These are phyloP conservation scores for Rauvolfia tetraphylla DNA, from an alignment of 257 asterid species.

Conservation along the genomic window DNA sequence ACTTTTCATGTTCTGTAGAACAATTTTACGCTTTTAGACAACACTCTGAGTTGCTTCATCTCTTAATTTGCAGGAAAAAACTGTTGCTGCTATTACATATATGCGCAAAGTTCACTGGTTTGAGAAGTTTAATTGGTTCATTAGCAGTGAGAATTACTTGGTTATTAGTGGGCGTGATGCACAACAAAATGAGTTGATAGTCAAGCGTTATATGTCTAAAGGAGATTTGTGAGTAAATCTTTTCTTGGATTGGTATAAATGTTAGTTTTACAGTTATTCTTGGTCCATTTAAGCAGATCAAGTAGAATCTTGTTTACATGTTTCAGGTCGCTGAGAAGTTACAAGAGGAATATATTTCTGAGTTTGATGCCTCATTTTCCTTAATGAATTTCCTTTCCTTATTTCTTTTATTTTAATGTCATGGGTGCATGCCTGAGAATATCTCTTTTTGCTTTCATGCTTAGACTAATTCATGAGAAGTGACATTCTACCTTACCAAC, in stretches of 20 bases:
- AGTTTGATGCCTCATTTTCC: neutral
- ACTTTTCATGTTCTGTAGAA: neutral
- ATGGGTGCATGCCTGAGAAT: neutral
- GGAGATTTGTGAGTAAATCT: constrained; percentile 85
- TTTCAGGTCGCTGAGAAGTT: neutral
- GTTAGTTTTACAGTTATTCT: neutral
- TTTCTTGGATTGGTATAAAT: neutral
- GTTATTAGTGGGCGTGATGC: constrained; percentile 97
- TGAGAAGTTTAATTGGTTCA: constrained; percentile 98
- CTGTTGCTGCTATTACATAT: constrained; percentile 90
- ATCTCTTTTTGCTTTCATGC: neutral
- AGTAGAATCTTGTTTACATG: neutral
- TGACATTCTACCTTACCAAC: neutral
- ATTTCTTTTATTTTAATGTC: neutral
- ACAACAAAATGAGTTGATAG: constrained; percentile 98
- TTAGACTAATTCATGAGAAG: neutral
- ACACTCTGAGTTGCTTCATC: constrained; percentile 2
- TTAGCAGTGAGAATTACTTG: constrained; percentile 97
- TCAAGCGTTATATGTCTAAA: constrained; percentile 95
- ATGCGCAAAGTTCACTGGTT: constrained; percentile 99
- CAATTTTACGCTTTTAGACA: constrained; percentile 10
- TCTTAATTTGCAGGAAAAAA: constrained; percentile 66
- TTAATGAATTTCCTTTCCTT: neutral
- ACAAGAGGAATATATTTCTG: neutral
- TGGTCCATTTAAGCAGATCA: neutral